Base-by-base conservation (phyloP, 768 basidiomycete species). In the Ephemerocybe angulata region DNA sequence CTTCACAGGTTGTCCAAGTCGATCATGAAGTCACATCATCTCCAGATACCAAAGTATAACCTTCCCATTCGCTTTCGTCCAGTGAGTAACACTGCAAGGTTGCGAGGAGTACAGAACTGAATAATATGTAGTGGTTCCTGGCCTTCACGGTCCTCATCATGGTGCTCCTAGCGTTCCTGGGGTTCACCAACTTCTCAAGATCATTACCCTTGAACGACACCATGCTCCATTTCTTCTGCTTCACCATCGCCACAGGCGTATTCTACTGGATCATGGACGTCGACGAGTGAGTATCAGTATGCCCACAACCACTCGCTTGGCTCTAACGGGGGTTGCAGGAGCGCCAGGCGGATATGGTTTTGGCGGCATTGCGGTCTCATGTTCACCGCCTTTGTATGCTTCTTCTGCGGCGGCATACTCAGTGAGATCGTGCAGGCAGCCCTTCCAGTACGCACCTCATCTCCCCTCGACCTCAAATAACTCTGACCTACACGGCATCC, bases 211-310 rank as follows among this genome's bases (percentile, higher is more conserved):
- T 92, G 17, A 89, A 90, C 64, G 86, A 87, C 79, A 91, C 91
- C 69, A 65, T 92, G 15, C 70, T 91, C 25, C 91, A 88, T 63
- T 90, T 93, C 64, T 60, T 88, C 11, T 91, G 88, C 67, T 87
- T 93, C 55, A 75, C 76, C 52, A 58, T 88, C 24, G 88, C 90
- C 1, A 93, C 90, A 0, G 84, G 72, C 3, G 81, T 92, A 5
- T 93, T 93, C 68, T 93, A 91, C 70, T 93, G 92, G 63, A 89
- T 93, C 44, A 79, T 90, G 30, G 91, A 93, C 62, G 85, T 91
- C 8, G 91, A 93, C 56, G 91, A 93, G 90, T 93, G 61, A 67
- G 88, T 72, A 27, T 38, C 44, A 3, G 8, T 27, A 27, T 29
- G 30, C 58, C 6, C 41, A 24, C 33, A 12, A 12, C 3, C 21